Evolutionary conservation across 2,329 filamentous ascomycete genomes (phyloP).

Genomic region (Trichoderma aggressivum): DNA sequence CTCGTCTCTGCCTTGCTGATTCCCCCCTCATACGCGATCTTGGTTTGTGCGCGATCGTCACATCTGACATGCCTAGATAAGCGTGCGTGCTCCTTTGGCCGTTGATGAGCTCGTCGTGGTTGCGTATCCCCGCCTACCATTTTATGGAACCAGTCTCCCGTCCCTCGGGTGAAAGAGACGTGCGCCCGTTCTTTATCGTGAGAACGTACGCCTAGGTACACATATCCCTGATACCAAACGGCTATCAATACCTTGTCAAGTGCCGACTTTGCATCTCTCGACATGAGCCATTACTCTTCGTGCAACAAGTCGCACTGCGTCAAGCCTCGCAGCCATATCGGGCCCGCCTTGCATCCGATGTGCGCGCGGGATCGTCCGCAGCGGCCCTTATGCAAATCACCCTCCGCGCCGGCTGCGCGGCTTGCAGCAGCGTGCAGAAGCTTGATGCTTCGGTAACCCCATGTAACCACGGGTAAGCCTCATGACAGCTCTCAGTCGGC

Average conservation of each 20-base stretch:
- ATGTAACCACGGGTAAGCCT: slow-evolving; percentile 16
- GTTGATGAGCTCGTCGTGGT: background rate
- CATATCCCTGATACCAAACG: background rate
- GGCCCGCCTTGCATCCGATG: slow-evolving; percentile 12
- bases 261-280: background rate
- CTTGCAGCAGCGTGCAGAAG: slow-evolving; percentile 17
- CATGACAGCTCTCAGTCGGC: slow-evolving; percentile 1
- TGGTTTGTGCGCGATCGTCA: slow-evolving; percentile 1
- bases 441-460: background rate
- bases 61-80: background rate
- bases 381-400: slow-evolving; percentile 17
- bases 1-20: background rate
- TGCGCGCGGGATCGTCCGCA: slow-evolving; percentile 15
- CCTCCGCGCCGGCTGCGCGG: slow-evolving; percentile 6
- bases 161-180: background rate
- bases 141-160: background rate
- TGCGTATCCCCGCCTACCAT: background rate
- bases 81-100: background rate
- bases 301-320: background rate
- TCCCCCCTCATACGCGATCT: background rate
- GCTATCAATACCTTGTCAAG: background rate
- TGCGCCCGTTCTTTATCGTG: background rate
- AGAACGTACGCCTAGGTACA: background rate
- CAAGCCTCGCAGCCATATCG: slow-evolving; percentile 6
- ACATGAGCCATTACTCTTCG: background rate